Evolutionary conservation across 2,329 filamentous ascomycete genomes (phyloP), one percentile per base, ranked within the genome.

Genomic region (Gnomoniopsis sp.): DNA sequence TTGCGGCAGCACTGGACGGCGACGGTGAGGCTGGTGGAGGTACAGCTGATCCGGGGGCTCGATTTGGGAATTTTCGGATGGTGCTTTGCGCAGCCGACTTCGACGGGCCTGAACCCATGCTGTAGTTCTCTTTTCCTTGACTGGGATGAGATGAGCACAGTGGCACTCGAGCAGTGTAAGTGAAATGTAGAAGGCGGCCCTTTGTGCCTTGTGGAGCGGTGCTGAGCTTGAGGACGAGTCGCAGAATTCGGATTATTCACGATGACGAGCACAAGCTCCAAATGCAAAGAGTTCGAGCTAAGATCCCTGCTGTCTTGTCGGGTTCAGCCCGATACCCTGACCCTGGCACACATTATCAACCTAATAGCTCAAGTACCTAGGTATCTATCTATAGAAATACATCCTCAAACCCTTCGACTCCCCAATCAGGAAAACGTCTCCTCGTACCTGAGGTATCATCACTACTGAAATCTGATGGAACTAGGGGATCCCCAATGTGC

Each of bases 21-120:
- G 12, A 8, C 19, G 41, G 4, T 49, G 60, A 55, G 11, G 56
- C 30, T 14, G 46, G 53, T 22, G 60, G 43, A 19, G 60, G 57
- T 8, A 33, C 26, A 15, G 62, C 55, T 50, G 68, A 59, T 17
- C 67, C 66, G 2, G 67, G 61, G n/a, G 66, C 63, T 55, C 67
- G 61, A 17, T 64, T 63, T 36, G 68, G 68, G 46, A 70, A 70
- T 44, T 67, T 63, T 52, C 61, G 61, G 21, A 60, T 21, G 26
- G 55, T 58, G 51, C 49, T 61, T 22, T 56, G 61, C 49, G 61
- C 61, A 15, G 52, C 58, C 4, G 60, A 43, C 14, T 62, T 62
- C 49, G 61, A 62, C 41, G 61, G 55, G 55, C 55, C 38, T 34
- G 61, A 61, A 36, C 61, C 61, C 61, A 62, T 62, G 36, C 12